Base-by-base conservation (phyloP, 176 grass and related monocot genomes). In the Carex parvula region DNA sequence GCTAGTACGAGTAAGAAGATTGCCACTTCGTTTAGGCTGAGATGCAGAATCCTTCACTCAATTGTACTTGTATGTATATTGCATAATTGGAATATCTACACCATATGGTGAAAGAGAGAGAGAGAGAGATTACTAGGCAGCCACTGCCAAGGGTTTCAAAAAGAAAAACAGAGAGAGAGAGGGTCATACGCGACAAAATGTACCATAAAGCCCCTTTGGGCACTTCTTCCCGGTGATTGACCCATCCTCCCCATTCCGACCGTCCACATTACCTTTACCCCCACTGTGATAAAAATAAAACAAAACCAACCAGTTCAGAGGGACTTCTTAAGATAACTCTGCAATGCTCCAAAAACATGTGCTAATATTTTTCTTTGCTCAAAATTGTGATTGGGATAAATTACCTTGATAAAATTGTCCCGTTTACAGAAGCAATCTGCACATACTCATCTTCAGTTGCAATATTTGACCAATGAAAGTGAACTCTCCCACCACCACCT, bases 401-500 rank as follows among this genome's bases (percentile, higher is more conserved):
- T 54, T 98, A 98, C 96, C 96, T 95, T 78, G 91, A 92, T 81
- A 83, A 54, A 89, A 95, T 63, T 84, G 87, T 86, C 37, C 96
- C 96, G 81, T 98, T 98, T 76, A 93, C 72, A 83, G 88, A 89
- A 81, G 96, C 96, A 92, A 98, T 90, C 80, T 92, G 89, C 85
- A 95, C 93, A 90, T 92, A 98, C 84, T 98, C 96, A 78, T 98
- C 96, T 81, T 91, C 93, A 81, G 88, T 95, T 70, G 91, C 96
- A 86, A 95, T 94, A 89, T 93, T 81, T 35, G 93, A 95, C 96
- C 96, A 98, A 81, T 95, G 89, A 74, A 98, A 98, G 67, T 98
- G 93, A 83, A 98, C 84, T 92, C 96, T 93, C 9, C 96, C 96
- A 85, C 96, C 96, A 0, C 93, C 93, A 3, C 96, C 96, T 0